Percentiles rank a stretch among this genome's conserved stretches.
Evolutionary conservation across 352 stramenopile species (phyloP).

Genomic region (Phytophthora pinifolia): DNA sequence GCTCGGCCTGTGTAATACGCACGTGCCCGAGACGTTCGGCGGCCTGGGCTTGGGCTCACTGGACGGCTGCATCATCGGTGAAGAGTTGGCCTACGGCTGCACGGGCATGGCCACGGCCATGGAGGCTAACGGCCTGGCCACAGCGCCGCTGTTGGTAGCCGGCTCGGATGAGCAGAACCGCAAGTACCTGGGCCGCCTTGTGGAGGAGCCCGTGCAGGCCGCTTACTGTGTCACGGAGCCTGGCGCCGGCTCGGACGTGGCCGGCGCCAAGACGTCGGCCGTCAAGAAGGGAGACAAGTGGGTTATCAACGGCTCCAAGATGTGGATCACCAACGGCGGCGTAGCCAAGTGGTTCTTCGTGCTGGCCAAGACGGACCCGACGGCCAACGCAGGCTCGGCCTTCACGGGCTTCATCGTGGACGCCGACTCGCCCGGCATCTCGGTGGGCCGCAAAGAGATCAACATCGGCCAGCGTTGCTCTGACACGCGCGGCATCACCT

Average conservation of each 20-base stretch:
- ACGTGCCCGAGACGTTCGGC: slow-evolving; percentile 86
- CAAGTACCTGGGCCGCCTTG: slow-evolving; percentile 86
- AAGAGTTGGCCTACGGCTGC: slow-evolving; percentile 91
- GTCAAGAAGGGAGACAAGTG: slow-evolving; percentile 94
- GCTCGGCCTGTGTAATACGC: slow-evolving; percentile 86
- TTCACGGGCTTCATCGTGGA: slow-evolving; percentile 93
- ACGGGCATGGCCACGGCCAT: slow-evolving; percentile 92
- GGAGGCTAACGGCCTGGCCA: slow-evolving; percentile 85
- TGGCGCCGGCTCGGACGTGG: slow-evolving; percentile 87
- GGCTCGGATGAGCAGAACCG: slow-evolving; percentile 80
- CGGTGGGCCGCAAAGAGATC: slow-evolving; percentile 88
- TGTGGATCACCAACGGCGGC: slow-evolving; percentile 94
- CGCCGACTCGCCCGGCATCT: slow-evolving; percentile 84
- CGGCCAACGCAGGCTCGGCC: slow-evolving; percentile 65
- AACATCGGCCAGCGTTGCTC: slow-evolving; percentile 92
- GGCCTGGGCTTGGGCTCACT: slow-evolving; percentile 78
- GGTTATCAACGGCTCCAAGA: slow-evolving; percentile 92
- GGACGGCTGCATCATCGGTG: slow-evolving; percentile 85
- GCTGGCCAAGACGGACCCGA: slow-evolving; percentile 87
- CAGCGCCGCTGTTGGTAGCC: slow-evolving; percentile 82
- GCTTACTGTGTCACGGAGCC: slow-evolving; percentile 92
- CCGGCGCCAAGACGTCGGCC: slow-evolving; percentile 87
- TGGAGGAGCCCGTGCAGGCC: slow-evolving; percentile 80
- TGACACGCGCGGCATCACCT: slow-evolving; percentile 90
- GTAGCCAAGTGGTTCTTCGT: slow-evolving; percentile 93